These are phyloP conservation scores for Cercis canadensis DNA, from an alignment of 306 rosid species.

Conservation along the genomic window DNA sequence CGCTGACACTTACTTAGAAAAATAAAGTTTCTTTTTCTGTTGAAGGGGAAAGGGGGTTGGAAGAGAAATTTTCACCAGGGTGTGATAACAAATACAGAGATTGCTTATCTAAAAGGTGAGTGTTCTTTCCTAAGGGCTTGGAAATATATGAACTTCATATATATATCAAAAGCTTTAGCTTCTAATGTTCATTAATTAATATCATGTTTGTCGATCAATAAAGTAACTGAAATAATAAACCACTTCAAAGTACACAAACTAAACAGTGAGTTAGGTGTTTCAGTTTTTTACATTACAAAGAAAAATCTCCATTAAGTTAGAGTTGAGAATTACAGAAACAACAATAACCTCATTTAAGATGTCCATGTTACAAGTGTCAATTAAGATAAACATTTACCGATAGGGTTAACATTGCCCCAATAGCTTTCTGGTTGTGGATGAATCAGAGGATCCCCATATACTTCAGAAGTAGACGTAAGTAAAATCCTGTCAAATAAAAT, in stretches of 20 bases:
- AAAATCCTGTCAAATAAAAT: slow-evolving; percentile 56
- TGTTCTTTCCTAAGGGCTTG: no score
- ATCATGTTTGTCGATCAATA: not conserved
- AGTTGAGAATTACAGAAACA: not conserved
- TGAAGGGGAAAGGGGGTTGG: no score
- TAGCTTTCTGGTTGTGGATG: slow-evolving; percentile 76
- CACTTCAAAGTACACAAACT: not conserved
- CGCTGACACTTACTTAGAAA: not conserved
- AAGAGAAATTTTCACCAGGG: no score
- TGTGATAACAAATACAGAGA: no score
- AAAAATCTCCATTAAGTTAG: not conserved
- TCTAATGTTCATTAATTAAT: not conserved
- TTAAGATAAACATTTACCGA: slow-evolving; percentile 48
- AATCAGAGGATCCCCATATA: slow-evolving; percentile 77
- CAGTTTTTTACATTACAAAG: not conserved
- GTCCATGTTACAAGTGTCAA: not conserved
- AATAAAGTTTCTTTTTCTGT: no score
- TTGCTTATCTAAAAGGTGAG: no score
- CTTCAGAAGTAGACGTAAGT: slow-evolving; percentile 78
- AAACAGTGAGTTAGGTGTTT: not conserved
- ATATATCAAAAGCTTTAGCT: no score
- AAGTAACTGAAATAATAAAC: not conserved
- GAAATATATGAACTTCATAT: no score
- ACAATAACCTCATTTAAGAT: not conserved
- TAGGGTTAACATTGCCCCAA: slow-evolving; percentile 84